Evolutionary conservation across 2,329 filamentous ascomycete genomes (phyloP).

Genomic region (Bertia moriformis): DNA sequence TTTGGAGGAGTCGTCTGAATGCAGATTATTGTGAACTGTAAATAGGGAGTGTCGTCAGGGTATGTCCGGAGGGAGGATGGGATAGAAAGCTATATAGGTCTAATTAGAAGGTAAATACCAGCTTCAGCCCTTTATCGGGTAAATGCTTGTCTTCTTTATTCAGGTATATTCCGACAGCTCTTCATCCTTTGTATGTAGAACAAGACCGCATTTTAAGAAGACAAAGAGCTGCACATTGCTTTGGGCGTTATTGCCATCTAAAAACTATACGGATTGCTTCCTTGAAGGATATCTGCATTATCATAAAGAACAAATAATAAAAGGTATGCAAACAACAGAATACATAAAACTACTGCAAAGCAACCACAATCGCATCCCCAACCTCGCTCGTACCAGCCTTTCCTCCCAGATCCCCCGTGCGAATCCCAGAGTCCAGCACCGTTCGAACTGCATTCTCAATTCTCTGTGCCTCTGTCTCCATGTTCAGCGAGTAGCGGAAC

Average conservation of each 20-base stretch:
- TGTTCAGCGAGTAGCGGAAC: conserved; percentile 1
- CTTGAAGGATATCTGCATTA: neutral
- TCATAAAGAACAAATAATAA: neutral
- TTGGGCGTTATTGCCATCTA: too few species aligned
- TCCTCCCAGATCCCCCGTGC: neutral
- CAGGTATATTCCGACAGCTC: too few species aligned
- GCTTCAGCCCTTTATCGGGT: neutral
- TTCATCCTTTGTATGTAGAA: neutral
- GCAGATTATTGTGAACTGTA: neutral
- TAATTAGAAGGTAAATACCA: neutral
- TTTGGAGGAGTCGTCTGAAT: neutral
- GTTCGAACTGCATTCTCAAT: neutral
- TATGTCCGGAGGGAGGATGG: neutral
- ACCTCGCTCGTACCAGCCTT: neutral
- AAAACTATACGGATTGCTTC: neutral
- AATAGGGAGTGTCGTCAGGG: neutral
- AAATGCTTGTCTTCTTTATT: neutral
- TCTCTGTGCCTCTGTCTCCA: neutral
- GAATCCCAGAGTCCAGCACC: neutral
- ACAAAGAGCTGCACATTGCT: neutral
- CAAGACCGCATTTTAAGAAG: neutral
- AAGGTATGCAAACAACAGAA: neutral
- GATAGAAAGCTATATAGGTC: neutral
- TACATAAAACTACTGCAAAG: neutral
- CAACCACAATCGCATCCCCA: neutral